Conservation (phyloP, 2,329 filamentous ascomycete genomes). For the Colletotrichum liaoningense region DNA sequence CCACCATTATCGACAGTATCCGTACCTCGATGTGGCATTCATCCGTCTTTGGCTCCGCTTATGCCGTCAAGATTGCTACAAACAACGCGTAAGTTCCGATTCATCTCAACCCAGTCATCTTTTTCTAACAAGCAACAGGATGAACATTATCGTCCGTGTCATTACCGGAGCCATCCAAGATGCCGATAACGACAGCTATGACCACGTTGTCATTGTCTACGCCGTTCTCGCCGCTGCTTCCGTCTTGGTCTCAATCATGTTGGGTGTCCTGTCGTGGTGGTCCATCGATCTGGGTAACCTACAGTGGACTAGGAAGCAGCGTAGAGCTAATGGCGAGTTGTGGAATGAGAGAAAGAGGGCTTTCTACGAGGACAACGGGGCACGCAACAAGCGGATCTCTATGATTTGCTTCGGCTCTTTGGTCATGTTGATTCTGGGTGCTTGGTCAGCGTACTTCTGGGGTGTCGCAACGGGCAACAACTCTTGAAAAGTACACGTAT, state of each 20-base stretch:
- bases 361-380: conserved; percentile 47
- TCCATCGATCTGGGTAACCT: conserved; percentile 57
- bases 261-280: conserved; percentile 50
- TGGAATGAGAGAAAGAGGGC: conserved; percentile 48
- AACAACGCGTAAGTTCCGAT: conserved; percentile 56
- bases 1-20: conserved; percentile 69
- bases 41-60: conserved; percentile 69
- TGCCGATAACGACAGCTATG: conserved; percentile 65
- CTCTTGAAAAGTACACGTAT: background rate
- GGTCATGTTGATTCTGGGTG: conserved; percentile 60
- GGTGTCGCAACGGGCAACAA: conserved; percentile 66
- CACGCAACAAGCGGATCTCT: conserved; percentile 54
- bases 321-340: conserved; percentile 56
- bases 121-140: conserved; percentile 46
- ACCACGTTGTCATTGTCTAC: conserved; percentile 66
- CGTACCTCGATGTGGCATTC: conserved; percentile 70
- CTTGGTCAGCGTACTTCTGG: conserved; percentile 70
- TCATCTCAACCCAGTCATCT: too few species aligned
- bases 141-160: conserved; percentile 70
- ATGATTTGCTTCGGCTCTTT: conserved; percentile 55
- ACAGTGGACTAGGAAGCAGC: conserved; percentile 69
- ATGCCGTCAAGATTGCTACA: conserved; percentile 70
- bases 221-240: conserved; percentile 63
- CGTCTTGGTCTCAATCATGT: conserved; percentile 53
- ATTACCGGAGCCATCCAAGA: conserved; percentile 70